Evolutionary conservation across 805 yeast genomes (phyloP).

Genomic region (Wickerhamomyces silvicola): DNA sequence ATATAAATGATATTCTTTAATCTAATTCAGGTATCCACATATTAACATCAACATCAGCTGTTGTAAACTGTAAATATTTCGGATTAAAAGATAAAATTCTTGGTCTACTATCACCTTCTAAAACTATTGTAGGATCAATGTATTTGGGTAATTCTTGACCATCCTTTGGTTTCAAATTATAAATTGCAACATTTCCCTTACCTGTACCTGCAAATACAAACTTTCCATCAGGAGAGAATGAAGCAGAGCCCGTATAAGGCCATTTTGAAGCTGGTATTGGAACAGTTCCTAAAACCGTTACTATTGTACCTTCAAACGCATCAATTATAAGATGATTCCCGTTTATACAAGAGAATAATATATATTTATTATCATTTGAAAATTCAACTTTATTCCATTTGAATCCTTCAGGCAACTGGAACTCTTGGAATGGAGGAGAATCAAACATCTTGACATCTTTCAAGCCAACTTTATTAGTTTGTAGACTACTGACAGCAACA

Average conservation of each 20-base stretch:
- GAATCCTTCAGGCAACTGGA: conserved; percentile 30
- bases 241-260: conserved; percentile 49
- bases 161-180: conserved; percentile 35
- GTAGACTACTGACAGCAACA: conserved; percentile 57
- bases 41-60: conserved; percentile 15
- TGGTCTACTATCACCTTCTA: conserved; percentile 31
- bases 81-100: conserved; percentile 36
- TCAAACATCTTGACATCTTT: conserved; percentile 58
- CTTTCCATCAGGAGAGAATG: conserved; percentile 64
- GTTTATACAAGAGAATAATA: conserved; percentile 53
- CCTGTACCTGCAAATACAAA: conserved; percentile 56
- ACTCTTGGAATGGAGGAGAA: conserved; percentile 46
- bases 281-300: conserved; percentile 43
- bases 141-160: conserved; percentile 19
- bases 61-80: conserved; percentile 24
- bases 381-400: conserved; percentile 68
- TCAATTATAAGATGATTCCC: conserved; percentile 59
- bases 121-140: too few species aligned
- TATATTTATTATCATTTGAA: conserved; percentile 64
- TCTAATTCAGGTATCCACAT: conserved; percentile 20
- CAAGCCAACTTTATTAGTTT: conserved; percentile 40
- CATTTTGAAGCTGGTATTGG: conserved; percentile 37
- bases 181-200: conserved; percentile 43
- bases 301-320: conserved; percentile 55
- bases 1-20: neutral